Percentiles rank a stretch among this genome's conserved stretches.
Evolutionary conservation across 495 filamentous ascomycete genomes (phyloP).

Genomic region (Penicillium manginii): DNA sequence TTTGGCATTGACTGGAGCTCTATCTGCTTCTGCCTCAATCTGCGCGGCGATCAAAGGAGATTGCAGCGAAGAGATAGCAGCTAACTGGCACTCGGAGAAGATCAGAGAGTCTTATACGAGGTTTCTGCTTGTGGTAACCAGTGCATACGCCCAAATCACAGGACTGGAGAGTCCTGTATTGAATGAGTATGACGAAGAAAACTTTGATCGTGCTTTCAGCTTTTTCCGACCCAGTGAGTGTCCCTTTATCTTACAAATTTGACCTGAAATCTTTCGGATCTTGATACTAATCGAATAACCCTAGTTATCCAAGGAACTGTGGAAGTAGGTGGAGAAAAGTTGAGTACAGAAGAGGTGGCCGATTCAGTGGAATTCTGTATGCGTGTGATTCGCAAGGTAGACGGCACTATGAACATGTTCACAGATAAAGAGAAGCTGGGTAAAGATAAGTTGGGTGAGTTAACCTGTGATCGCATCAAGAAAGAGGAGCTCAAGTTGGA

Average conservation of each 20-base stretch:
- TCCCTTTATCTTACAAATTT: neutral
- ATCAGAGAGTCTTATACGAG: constrained; percentile 51
- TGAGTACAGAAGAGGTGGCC: neutral
- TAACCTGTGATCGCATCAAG: constrained; percentile 5
- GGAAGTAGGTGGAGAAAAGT: constrained; percentile 4
- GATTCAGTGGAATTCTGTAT: constrained; percentile 1
- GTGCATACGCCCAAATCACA: constrained; percentile 49
- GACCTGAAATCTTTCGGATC: neutral
- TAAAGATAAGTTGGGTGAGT: neutral
- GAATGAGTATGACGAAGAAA: constrained; percentile 46
- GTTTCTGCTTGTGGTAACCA: constrained; percentile 53
- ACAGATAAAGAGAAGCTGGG: neutral
- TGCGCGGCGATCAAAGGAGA: constrained; percentile 38
- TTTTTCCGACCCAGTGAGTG: constrained; percentile 46
- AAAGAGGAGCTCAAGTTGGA: constrained; percentile 5
- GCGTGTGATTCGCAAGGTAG: constrained; percentile 4
- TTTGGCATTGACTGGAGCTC: constrained; percentile 46
- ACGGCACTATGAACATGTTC: neutral
- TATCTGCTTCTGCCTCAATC: constrained; percentile 51
- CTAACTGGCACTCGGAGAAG: constrained; percentile 51
- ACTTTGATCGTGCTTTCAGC: constrained; percentile 50
- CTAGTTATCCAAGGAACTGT: neutral
- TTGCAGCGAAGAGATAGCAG: constrained; percentile 40
- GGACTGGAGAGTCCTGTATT: constrained; percentile 34
- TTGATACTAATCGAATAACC: neutral